Evolutionary conservation across 2,329 filamentous ascomycete species (phyloP).

Genomic region (Talaromyces sp.): DNA sequence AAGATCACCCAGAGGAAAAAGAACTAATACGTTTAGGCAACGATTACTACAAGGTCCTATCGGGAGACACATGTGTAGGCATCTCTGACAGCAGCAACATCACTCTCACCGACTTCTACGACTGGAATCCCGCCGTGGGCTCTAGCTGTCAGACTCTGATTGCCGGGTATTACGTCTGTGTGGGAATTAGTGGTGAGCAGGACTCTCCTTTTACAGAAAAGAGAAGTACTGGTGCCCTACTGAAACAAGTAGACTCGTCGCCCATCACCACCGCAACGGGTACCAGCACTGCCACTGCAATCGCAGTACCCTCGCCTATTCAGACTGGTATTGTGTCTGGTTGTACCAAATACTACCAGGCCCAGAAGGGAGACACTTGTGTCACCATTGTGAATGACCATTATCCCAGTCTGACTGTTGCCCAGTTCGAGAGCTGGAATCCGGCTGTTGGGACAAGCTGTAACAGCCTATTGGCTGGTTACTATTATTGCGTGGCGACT

Average conservation of each 20-base stretch:
- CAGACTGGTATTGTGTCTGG: conserved; percentile 15
- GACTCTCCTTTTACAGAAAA: not conserved
- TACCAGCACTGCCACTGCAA: not conserved
- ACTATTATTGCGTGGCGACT: conserved; percentile 20
- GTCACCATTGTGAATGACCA: conserved; percentile 17
- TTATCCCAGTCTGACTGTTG: conserved; percentile 8
- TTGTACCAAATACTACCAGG: conserved; percentile 23
- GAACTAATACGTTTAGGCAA: not conserved
- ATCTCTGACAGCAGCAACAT: conserved; percentile 10
- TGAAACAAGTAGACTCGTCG: not conserved
- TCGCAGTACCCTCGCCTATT: conserved; percentile 1
- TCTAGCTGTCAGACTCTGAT: conserved; percentile 22
- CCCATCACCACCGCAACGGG: not conserved
- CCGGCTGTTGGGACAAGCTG: conserved; percentile 18
- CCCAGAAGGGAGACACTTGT: conserved; percentile 19
- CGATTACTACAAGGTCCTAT: conserved; percentile 15
- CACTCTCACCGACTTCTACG: conserved; percentile 16
- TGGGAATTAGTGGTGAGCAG: conserved; percentile 10
- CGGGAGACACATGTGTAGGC: conserved; percentile 15
- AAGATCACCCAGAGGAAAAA: not conserved
- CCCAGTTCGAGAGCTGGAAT: conserved; percentile 20
- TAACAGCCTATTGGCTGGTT: conserved; percentile 16
- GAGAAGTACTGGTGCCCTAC: not conserved
- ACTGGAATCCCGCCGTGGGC: conserved; percentile 29
- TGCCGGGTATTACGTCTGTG: conserved; percentile 21